Evolutionary conservation across 129 eudicot genomes (phyloP).

Genomic region (Tanacetum coccineum): DNA sequence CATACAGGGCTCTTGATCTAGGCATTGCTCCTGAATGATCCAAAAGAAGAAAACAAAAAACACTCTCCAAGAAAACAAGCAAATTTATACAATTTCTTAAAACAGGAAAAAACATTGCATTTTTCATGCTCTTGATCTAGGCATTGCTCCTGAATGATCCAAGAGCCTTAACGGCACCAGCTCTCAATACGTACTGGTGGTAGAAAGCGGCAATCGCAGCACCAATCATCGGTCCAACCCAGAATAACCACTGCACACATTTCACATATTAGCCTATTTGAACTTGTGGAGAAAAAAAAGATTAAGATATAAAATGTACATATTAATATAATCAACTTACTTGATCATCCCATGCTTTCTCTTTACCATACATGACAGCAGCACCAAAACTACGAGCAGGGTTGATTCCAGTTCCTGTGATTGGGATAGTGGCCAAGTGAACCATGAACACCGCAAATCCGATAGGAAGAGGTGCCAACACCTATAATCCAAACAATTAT

Average conservation of each 20-base stretch:
- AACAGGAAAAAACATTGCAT: slow-evolving; percentile 3
- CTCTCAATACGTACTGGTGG: slow-evolving; percentile 36
- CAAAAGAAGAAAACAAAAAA: too few species aligned
- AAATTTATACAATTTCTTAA: slow-evolving; percentile 31
- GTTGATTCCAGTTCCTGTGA: slow-evolving; percentile 39
- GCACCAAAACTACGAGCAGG: slow-evolving; percentile 44
- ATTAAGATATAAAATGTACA: not conserved
- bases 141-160: slow-evolving; percentile 41
- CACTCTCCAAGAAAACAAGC: not conserved
- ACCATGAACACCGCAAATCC: slow-evolving; percentile 42
- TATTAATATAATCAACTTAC: slow-evolving; percentile 12
- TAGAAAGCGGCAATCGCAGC: slow-evolving; percentile 37
- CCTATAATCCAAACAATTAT: slow-evolving; percentile 16
- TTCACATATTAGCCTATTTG: not conserved
- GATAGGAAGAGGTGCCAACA: slow-evolving; percentile 38
- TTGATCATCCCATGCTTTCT: slow-evolving; percentile 40
- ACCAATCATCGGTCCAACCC: slow-evolving; percentile 44
- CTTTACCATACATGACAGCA: slow-evolving; percentile 36
- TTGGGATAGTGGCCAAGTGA: slow-evolving; percentile 38
- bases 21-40: too few species aligned
- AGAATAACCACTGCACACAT: slow-evolving; percentile 34
- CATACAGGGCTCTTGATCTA: slow-evolving; percentile 31
- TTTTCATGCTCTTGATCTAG: not conserved
- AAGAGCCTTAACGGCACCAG: slow-evolving; percentile 35
- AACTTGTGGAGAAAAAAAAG: not conserved